Conservation (phyloP, 768 basidiomycete species). For the Pleurotus tuber-regium region DNA sequence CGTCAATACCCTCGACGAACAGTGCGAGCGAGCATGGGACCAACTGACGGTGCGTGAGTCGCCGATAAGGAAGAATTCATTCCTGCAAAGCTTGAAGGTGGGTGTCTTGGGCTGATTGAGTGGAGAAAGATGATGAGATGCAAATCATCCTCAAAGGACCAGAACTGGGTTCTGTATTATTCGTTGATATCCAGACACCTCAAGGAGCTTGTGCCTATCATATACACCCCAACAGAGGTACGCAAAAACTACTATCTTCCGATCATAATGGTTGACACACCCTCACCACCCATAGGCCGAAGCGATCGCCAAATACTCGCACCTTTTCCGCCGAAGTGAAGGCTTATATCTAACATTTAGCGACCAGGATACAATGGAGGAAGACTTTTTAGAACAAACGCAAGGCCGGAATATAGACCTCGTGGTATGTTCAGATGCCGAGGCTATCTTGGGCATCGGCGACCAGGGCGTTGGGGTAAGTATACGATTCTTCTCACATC, state of each 20-base stretch:
- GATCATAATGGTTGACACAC: no score
- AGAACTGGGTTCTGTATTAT: conserved; percentile 84
- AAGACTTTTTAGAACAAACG: conserved; percentile 70
- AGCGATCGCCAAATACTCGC: conserved; percentile 81
- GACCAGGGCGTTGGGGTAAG: conserved; percentile 66
- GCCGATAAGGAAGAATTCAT: conserved; percentile 63
- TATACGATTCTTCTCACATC: no score
- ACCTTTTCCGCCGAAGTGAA: conserved; percentile 76
- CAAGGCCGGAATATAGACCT: conserved; percentile 65
- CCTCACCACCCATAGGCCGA: conserved; percentile 69
- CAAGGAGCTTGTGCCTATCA: conserved; percentile 63
- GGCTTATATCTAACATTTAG: conserved; percentile 71
- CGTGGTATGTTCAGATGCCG: conserved; percentile 81
- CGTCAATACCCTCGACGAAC: conserved; percentile 69
- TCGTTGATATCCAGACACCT: conserved; percentile 59
- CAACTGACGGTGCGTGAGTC: conserved; percentile 43
- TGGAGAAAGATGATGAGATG: neutral
- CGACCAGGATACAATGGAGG: conserved; percentile 66
- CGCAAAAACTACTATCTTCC: no score
- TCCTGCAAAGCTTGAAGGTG: conserved; percentile 66
- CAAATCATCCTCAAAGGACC: conserved; percentile 42
- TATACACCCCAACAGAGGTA: conserved; percentile 83
- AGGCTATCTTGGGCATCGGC: conserved; percentile 77
- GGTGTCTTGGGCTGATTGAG: neutral
- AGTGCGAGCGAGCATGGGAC: conserved; percentile 70